Conservation (phyloP, 371 early-diverging fungal species). For the Syncephalastrum sp. region DNA sequence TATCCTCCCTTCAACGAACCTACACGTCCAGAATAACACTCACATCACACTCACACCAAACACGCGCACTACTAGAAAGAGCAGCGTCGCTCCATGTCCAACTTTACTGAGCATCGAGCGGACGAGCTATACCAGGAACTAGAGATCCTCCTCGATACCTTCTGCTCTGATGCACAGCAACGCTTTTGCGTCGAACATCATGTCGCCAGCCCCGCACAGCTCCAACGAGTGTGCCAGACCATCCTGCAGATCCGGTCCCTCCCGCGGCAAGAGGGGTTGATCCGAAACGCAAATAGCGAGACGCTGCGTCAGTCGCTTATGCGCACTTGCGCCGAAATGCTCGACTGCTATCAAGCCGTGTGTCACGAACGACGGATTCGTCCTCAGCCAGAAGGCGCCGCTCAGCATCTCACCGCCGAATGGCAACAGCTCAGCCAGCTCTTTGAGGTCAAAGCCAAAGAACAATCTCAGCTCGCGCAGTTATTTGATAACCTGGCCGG, state of each 20-base stretch:
- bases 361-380: constrained; percentile 19
- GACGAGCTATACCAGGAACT: constrained; percentile 20
- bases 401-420: constrained; percentile 20
- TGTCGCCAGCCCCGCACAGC: constrained; percentile 11
- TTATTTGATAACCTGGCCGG: constrained; percentile 15
- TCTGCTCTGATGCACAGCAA: constrained; percentile 22
- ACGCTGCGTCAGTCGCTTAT: constrained; percentile 18
- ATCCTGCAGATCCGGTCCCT: constrained; percentile 13
- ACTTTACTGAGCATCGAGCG: constrained; percentile 7
- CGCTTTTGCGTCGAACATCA: constrained; percentile 21
- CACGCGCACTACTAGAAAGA: not conserved
- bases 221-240: constrained; percentile 17
- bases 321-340: constrained; percentile 13
- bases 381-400: constrained; percentile 10
- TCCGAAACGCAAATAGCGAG: constrained; percentile 6
- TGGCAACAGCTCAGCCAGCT: constrained; percentile 26
- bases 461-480: constrained; percentile 9
- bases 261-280: constrained; percentile 1
- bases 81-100: constrained; percentile 7
- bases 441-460: constrained; percentile 36
- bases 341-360: constrained; percentile 17
- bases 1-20: constrained; percentile 1
- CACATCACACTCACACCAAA: not conserved
- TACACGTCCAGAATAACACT: not conserved
- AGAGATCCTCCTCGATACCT: constrained; percentile 12